A percentile compares a stretch with the other conserved stretches of the same genome.
Conservation (phyloP, 768 basidiomycete species). For the Paxillus ammoniavirescens region DNA sequence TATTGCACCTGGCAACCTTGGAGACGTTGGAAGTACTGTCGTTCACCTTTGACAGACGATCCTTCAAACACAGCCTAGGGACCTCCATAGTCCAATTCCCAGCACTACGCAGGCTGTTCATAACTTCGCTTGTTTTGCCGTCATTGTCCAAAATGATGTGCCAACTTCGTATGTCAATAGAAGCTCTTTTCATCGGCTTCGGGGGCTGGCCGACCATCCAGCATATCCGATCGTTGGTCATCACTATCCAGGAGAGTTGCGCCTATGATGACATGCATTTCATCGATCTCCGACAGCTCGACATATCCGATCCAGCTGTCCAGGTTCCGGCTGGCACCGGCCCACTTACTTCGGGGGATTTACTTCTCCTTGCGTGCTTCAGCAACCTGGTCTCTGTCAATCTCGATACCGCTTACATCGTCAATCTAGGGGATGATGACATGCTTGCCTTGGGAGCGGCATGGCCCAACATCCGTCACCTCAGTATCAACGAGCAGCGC, state of each 20-base stretch:
- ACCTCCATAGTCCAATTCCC: background rate
- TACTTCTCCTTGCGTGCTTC: constrained; percentile 1
- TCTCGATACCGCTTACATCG: constrained; percentile 9
- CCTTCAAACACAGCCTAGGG: background rate
- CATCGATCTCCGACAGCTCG: background rate
- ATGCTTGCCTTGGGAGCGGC: constrained; percentile 13
- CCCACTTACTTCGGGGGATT: background rate
- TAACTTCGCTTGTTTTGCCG: background rate
- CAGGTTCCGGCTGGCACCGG: background rate
- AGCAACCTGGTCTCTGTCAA: background rate
- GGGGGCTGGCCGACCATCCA: background rate
- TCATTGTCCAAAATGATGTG: background rate
- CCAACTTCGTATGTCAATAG: background rate
- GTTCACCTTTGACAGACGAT: background rate
- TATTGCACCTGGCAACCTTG: background rate
- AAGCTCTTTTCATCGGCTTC: background rate
- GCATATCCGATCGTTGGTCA: background rate
- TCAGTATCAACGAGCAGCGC: constrained; percentile 18
- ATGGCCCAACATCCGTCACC: constrained; percentile 15
- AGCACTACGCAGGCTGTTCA: background rate
- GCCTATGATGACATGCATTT: background rate
- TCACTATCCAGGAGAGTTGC: background rate
- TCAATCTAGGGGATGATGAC: constrained; percentile 11
- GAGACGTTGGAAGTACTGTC: background rate
- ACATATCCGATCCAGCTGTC: background rate